These are phyloP conservation scores for Trichoderma harzianum DNA, from an alignment of 2,329 filamentous ascomycete genomes.

Conservation along the genomic window DNA sequence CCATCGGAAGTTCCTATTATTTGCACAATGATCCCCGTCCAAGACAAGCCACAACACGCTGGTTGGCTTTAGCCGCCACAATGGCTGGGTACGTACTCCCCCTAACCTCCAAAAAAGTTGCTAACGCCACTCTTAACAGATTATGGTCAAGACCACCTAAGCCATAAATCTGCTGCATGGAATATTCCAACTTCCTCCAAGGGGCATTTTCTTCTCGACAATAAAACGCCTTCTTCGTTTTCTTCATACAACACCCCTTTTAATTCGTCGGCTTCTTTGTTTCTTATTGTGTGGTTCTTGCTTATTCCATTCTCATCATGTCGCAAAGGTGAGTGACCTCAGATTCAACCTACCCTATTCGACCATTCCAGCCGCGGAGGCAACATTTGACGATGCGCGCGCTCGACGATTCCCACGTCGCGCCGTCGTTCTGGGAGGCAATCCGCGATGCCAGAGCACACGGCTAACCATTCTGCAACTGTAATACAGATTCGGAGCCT, in stretches of 20 bases:
- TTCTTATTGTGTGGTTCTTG: background rate
- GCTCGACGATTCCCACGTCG: background rate
- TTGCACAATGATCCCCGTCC: background rate
- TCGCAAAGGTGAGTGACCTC: constrained; percentile 34
- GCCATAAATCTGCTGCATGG: constrained; percentile 10
- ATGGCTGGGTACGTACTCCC: constrained; percentile 12
- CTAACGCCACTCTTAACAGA: constrained; percentile 11
- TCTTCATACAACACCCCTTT: background rate
- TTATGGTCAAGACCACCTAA: constrained; percentile 21
- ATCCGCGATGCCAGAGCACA: background rate
- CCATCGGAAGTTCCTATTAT: background rate
- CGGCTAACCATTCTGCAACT: background rate
- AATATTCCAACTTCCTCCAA: background rate
- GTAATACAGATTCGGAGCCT: constrained; percentile 58
- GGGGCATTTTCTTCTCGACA: constrained; percentile 5
- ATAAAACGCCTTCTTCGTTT: background rate
- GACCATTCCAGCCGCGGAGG: background rate
- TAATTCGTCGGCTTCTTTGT: background rate
- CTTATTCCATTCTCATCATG: constrained; percentile 24
- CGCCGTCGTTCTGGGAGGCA: background rate
- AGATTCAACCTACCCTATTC: background rate
- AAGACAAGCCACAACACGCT: background rate
- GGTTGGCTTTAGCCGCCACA: background rate
- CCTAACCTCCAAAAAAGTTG: constrained; percentile 1
- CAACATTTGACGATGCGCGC: constrained; percentile 1